Percentiles rank a stretch among this genome's conserved stretches.
Conservation (phyloP, 2,329 filamentous ascomycete species). For the Fusarium coicis region DNA sequence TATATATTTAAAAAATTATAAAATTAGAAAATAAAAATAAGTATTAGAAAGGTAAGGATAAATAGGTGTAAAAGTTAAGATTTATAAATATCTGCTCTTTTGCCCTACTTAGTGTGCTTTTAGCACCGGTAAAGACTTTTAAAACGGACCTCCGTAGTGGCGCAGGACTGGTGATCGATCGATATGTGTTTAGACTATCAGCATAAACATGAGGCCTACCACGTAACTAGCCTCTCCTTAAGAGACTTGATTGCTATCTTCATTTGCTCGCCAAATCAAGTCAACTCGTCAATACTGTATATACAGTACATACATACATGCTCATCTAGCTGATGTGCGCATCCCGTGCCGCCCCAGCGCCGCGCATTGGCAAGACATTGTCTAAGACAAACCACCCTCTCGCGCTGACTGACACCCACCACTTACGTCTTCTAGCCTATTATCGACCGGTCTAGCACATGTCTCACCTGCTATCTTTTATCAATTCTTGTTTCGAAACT, state of each 20-base stretch:
- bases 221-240: background rate
- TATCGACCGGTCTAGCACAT: constrained; percentile 9
- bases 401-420: constrained; percentile 5
- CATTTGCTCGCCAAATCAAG: background rate
- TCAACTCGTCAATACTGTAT: background rate
- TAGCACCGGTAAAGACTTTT: no score
- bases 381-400: constrained; percentile 38
- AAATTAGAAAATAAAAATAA: no score
- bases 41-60: no score
- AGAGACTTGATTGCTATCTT: background rate
- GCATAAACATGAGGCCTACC: constrained; percentile 22
- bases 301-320: background rate
- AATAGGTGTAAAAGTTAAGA: no score
- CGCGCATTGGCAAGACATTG: constrained; percentile 38
- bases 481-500: constrained; percentile 16
- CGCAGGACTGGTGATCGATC: background rate
- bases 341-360: constrained; percentile 38
- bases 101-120: no score
- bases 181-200: constrained; percentile 11
- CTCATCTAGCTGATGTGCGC: background rate
- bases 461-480: constrained; percentile 20
- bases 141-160: no score
- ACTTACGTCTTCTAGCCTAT: constrained; percentile 11
- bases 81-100: no score
- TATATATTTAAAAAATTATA: no score